These are phyloP conservation scores for Isabelozyma gotoi DNA, from an alignment of 805 yeast species.

Conservation along the genomic window DNA sequence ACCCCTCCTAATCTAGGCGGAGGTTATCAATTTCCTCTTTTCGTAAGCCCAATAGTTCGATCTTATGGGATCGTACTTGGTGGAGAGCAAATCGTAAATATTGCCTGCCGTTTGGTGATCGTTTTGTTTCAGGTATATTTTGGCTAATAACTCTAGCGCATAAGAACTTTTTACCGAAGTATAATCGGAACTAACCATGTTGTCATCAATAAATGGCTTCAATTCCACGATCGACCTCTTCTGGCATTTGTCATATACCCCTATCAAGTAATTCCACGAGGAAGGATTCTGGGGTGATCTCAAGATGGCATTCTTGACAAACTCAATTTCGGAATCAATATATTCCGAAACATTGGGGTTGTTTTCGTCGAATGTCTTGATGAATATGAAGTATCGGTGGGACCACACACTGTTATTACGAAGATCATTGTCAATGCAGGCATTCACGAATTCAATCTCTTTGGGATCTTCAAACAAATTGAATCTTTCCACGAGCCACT, in stretches of 20 bases:
- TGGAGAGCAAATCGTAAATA: constrained; percentile 52
- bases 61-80: constrained; percentile 61
- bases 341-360: constrained; percentile 8
- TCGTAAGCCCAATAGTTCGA: constrained; percentile 60
- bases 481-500: constrained; percentile 72
- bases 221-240: constrained; percentile 32
- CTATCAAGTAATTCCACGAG: constrained; percentile 80
- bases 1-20: too few species aligned
- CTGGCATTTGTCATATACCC: constrained; percentile 39
- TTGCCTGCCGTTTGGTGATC: constrained; percentile 33
- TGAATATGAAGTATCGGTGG: constrained; percentile 70
- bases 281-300: constrained; percentile 79
- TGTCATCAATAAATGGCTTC: constrained; percentile 45
- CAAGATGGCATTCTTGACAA: constrained; percentile 47
- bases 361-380: constrained; percentile 33
- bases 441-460: constrained; percentile 54
- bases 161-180: constrained; percentile 47
- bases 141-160: constrained; percentile 65
- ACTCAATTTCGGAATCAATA: constrained; percentile 52
- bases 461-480: constrained; percentile 38
- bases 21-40: constrained; percentile 10
- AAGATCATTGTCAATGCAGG: constrained; percentile 58
- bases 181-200: constrained; percentile 27
- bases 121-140: constrained; percentile 37
- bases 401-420: constrained; percentile 94